Conservation (phyloP, 345 rosid genomes). For the Populus ilicifolia region DNA sequence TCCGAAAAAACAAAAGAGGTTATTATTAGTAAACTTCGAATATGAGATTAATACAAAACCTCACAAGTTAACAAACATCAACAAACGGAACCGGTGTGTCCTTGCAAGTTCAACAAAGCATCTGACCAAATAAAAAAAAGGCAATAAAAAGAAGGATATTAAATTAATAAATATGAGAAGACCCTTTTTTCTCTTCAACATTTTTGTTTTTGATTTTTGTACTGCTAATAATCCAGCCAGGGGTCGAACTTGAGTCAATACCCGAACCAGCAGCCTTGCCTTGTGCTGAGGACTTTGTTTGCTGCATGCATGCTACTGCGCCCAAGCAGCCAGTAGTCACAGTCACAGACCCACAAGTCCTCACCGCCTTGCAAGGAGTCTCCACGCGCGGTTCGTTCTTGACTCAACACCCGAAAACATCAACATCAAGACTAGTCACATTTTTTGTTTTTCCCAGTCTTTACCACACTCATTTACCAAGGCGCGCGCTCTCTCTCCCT, state of each 20-base stretch:
- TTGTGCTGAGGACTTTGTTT: constrained; percentile 26
- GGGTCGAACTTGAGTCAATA: constrained; percentile 92
- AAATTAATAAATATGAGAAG: constrained; percentile 4
- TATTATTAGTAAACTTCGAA: neutral
- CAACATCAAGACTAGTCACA: neutral
- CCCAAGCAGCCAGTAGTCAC: neutral
- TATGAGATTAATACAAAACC: neutral
- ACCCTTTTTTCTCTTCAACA: neutral
- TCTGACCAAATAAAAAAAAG: neutral
- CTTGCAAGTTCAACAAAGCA: neutral
- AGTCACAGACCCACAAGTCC: constrained; percentile 1
- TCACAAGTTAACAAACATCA: neutral
- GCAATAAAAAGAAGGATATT: neutral
- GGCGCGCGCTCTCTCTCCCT: neutral
- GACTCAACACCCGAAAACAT: constrained; percentile 81
- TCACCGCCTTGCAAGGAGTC: constrained; percentile 58
- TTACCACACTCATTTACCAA: neutral
- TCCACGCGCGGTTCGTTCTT: constrained; percentile 98
- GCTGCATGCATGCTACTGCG: neutral
- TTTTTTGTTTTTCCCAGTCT: neutral
- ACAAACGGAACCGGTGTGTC: neutral
- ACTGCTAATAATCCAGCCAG: constrained; percentile 9
- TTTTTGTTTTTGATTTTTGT: neutral
- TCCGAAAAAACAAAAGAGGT: neutral
- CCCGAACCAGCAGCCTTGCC: constrained; percentile 99